Evolutionary conservation across 768 basidiomycete genomes (phyloP).

Genomic region (Xerocomus spinulosus): DNA sequence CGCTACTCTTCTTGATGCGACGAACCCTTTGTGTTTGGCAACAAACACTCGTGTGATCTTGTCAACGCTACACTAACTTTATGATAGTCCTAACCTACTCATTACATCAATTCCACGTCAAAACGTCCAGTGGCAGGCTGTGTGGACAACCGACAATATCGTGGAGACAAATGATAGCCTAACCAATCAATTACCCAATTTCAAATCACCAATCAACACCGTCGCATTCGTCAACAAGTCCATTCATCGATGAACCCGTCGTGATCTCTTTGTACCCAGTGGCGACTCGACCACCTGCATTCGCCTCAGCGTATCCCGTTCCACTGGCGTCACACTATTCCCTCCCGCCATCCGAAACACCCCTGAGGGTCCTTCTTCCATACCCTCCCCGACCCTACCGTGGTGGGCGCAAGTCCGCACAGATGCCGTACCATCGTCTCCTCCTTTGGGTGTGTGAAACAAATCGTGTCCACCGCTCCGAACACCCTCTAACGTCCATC

Average conservation of each 20-base stretch:
- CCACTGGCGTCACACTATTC: constrained; percentile 54
- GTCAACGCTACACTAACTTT: background rate
- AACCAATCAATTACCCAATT: background rate
- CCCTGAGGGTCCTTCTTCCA: constrained; percentile 17
- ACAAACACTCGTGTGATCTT: background rate
- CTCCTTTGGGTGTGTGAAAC: constrained; percentile 53
- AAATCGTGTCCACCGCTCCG: constrained; percentile 35
- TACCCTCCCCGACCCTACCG: constrained; percentile 18
- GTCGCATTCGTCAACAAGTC: background rate
- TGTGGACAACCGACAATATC: background rate
- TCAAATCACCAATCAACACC: background rate
- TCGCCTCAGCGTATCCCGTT: constrained; percentile 32
- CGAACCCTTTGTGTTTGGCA: background rate
- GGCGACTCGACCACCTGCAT: constrained; percentile 28
- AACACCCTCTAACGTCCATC: constrained; percentile 36
- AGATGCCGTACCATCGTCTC: constrained; percentile 14
- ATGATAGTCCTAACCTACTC: no score
- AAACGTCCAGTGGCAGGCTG: no score
- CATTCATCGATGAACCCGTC: constrained; percentile 12
- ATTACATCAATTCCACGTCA: no score
- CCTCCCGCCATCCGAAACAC: constrained; percentile 12
- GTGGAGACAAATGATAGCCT: no score
- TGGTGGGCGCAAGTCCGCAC: constrained; percentile 10
- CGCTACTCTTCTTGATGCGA: background rate
- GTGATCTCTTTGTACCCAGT: constrained; percentile 24